Conservation (phyloP, 768 basidiomycete genomes). For the Xerocomus spinulosus region DNA sequence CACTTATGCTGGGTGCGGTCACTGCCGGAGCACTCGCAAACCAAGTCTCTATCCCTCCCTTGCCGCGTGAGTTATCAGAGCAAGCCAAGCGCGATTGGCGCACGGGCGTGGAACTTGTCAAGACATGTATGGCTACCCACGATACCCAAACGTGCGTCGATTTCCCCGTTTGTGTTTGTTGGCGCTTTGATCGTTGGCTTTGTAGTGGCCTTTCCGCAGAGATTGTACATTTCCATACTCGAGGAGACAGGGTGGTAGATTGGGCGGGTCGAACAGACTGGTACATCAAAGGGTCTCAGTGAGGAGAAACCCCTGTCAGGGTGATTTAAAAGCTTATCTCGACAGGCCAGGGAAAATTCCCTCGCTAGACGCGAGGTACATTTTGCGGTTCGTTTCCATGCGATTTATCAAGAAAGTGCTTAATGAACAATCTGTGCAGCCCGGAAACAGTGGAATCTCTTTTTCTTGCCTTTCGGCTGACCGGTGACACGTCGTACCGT, state of each 20-base stretch:
- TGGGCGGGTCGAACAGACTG: conserved; percentile 54
- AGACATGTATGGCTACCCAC: conserved; percentile 85
- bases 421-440: conserved; percentile 36
- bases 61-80: conserved; percentile 53
- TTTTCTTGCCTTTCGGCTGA: conserved; percentile 87
- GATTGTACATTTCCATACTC: conserved; percentile 79
- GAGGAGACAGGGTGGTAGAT: conserved; percentile 49
- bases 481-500: conserved; percentile 77
- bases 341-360: conserved; percentile 23
- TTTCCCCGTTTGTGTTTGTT: not conserved
- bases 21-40: conserved; percentile 50
- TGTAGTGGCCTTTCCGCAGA: conserved; percentile 81
- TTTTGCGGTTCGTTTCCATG: conserved; percentile 59
- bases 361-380: conserved; percentile 86
- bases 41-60: conserved; percentile 65
- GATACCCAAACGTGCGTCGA: conserved; percentile 71
- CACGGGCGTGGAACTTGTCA: conserved; percentile 73
- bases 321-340: conserved; percentile 1
- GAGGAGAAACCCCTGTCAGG: conserved; percentile 14
- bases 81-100: conserved; percentile 74
- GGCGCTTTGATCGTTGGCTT: not conserved
- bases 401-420: not conserved
- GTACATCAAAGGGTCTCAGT: conserved; percentile 87
- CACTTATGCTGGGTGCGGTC: conserved; percentile 86
- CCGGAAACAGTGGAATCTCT: conserved; percentile 95